These are phyloP conservation scores for Podospora australis DNA, from an alignment of 495 filamentous ascomycete genomes.

Conservation along the genomic window DNA sequence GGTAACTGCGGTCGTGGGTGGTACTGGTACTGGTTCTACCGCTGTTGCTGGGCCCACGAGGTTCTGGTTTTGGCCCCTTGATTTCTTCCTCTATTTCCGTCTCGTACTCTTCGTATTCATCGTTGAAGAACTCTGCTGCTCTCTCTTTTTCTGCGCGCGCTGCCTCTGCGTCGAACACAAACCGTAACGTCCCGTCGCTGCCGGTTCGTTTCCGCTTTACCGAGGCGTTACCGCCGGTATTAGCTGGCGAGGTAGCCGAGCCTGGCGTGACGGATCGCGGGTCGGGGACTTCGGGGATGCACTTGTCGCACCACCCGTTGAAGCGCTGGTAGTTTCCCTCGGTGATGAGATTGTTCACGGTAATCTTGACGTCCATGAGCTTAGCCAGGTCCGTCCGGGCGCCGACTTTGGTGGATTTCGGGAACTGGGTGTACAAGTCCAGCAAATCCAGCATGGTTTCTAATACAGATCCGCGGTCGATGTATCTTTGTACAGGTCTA, in stretches of 20 bases:
- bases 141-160: conserved; percentile 63
- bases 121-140: conserved; percentile 62
- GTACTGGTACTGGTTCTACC: conserved; percentile 6
- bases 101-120: conserved; percentile 74
- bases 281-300: conserved; percentile 30
- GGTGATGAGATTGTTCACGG: conserved; percentile 69
- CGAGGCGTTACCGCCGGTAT: conserved; percentile 30
- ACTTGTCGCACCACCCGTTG: conserved; percentile 36
- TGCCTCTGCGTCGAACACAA: conserved; percentile 77
- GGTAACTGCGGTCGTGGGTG: conserved; percentile 7
- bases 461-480: conserved; percentile 63
- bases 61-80: conserved; percentile 15
- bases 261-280: conserved; percentile 28
- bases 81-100: conserved; percentile 55
- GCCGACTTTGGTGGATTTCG: conserved; percentile 65
- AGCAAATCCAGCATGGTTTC: conserved; percentile 82
- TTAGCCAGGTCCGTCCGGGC: conserved; percentile 59
- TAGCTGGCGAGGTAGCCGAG: conserved; percentile 33
- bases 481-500: conserved; percentile 45
- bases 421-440: conserved; percentile 78
- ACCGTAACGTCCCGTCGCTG: conserved; percentile 74
- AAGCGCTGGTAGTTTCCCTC: conserved; percentile 26
- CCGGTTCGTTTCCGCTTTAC: conserved; percentile 45
- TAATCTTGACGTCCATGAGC: conserved; percentile 79
- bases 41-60: conserved; percentile 22